Conservation (phyloP, 169 alveolate species). For the Hepatocystis sp. region DNA sequence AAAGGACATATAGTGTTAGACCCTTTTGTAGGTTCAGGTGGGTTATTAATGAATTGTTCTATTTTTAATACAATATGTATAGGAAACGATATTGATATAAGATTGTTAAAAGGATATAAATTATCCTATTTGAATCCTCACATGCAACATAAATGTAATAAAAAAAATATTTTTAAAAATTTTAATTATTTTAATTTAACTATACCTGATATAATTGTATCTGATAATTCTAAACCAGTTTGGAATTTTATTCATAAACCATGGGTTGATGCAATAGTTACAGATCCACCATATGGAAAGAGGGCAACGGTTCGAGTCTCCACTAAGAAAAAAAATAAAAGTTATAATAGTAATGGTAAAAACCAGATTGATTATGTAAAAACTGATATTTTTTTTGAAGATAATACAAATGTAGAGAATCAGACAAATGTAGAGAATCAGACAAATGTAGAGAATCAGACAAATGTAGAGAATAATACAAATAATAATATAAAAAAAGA, state of each 20-base stretch:
- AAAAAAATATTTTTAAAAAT: conserved; percentile 77
- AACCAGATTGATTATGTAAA: background rate
- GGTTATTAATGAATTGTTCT: conserved; percentile 93
- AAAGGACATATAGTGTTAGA: conserved; percentile 88
- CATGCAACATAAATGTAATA: conserved; percentile 69
- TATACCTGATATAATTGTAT: conserved; percentile 79
- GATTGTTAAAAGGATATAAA: conserved; percentile 91
- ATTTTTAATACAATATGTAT: conserved; percentile 92
- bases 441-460: background rate
- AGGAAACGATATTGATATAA: conserved; percentile 97
- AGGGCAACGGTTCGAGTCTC: conserved; percentile 69
- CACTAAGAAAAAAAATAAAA: background rate
- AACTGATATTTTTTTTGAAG: background rate
- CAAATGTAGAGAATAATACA: background rate
- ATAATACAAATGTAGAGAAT: background rate
- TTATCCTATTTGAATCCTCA: conserved; percentile 87
- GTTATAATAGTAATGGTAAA: background rate
- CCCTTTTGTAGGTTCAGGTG: conserved; percentile 99
- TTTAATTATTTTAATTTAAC: conserved; percentile 77
- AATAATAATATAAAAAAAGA: background rate
- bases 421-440: background rate
- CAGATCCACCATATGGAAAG: conserved; percentile 99
- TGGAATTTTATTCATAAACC: conserved; percentile 81
- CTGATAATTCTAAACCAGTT: conserved; percentile 65
- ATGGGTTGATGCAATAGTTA: conserved; percentile 95